Evolutionary conservation across 192 early-diverging fungal species (phyloP).

Genomic region (Backusella tarrabulga): DNA sequence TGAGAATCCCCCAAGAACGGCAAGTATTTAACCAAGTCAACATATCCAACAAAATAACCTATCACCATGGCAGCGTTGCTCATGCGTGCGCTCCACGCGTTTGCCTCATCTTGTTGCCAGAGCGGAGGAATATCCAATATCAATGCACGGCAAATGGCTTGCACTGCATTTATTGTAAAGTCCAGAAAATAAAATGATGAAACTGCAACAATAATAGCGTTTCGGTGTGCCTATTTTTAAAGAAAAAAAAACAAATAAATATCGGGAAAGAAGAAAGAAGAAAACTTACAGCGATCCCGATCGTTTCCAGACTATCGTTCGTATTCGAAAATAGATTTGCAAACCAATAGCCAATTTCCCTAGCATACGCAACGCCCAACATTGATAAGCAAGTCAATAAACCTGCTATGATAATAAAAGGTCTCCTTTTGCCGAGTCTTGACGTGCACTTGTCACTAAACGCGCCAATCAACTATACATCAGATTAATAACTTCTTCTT

Average conservation of each 20-base stretch:
- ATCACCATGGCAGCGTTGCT: constrained; percentile 76
- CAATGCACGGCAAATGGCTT: constrained; percentile 79
- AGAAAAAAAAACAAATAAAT: not conserved
- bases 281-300: not conserved
- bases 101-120: constrained; percentile 78
- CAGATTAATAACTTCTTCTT: not conserved
- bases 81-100: constrained; percentile 87
- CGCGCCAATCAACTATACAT: constrained; percentile 65
- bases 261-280: not conserved
- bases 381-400: constrained; percentile 64
- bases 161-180: constrained; percentile 90
- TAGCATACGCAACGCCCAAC: constrained; percentile 70
- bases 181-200: constrained; percentile 87
- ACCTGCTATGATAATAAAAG: constrained; percentile 77
- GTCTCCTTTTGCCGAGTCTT: constrained; percentile 75
- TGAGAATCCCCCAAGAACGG: constrained; percentile 72
- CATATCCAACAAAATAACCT: constrained; percentile 84
- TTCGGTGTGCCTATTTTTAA: constrained; percentile 9
- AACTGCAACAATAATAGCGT: constrained; percentile 72
- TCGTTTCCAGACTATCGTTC: not conserved
- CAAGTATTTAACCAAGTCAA: constrained; percentile 70
- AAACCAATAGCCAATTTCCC: constrained; percentile 50
- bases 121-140: constrained; percentile 82
- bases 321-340: not conserved
- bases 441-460: constrained; percentile 77